Conservation (phyloP, 2,329 filamentous ascomycete species). For the Trichoderma oligosporum region DNA sequence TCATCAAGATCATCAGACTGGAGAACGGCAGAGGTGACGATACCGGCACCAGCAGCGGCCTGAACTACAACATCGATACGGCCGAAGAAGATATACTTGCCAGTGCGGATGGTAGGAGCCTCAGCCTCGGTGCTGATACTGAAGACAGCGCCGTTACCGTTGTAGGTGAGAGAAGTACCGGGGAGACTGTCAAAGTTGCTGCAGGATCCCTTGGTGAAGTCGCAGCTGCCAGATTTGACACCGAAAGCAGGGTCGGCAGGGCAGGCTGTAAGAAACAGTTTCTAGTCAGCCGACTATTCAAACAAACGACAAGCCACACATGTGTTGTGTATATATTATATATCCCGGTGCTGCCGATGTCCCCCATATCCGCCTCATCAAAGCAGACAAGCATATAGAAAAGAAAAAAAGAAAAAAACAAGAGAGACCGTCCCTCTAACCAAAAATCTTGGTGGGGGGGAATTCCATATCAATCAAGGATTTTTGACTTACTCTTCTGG, state of each 20-base stretch:
- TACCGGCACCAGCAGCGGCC: constrained; percentile 73
- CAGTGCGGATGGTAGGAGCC: constrained; percentile 67
- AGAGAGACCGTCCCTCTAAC: too few species aligned
- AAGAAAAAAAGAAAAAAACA: too few species aligned
- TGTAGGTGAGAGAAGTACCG: constrained; percentile 49
- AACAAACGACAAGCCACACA: too few species aligned
- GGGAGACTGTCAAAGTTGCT: constrained; percentile 46
- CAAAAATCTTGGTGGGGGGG: too few species aligned
- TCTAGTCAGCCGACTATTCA: too few species aligned
- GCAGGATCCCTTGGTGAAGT: constrained; percentile 73
- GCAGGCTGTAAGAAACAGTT: constrained; percentile 49
- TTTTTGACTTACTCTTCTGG: constrained; percentile 42
- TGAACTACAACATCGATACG: constrained; percentile 75
- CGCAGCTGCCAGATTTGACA: constrained; percentile 52
- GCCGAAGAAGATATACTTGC: constrained; percentile 97
- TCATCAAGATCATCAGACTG: constrained; percentile 83
- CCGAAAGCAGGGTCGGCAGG: constrained; percentile 74
- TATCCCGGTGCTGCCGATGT: too few species aligned
- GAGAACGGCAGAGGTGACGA: constrained; percentile 85
- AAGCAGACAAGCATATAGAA: too few species aligned
- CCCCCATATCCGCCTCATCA: too few species aligned
- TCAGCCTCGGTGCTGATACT: constrained; percentile 65
- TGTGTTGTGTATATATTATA: too few species aligned
- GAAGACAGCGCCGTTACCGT: constrained; percentile 51
- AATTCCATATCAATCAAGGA: too few species aligned